Conservation (phyloP, 352 stramenopile genomes). For the Thraustochytrium striatum region DNA sequence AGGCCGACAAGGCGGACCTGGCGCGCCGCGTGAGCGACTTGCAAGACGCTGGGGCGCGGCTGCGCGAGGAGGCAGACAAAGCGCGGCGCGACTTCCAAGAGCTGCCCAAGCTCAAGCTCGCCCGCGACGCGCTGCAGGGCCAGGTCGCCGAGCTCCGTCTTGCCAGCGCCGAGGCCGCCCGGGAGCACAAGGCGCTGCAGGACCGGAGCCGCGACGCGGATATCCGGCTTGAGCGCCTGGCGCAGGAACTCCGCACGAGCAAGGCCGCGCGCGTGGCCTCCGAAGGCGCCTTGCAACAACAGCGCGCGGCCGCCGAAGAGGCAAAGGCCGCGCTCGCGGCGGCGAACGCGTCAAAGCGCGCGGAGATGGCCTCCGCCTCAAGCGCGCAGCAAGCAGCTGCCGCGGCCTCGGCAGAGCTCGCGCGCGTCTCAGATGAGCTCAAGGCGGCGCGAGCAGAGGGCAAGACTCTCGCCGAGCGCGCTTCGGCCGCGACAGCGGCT, state of each 20-base stretch:
- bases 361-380: background rate
- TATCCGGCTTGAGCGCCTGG: background rate
- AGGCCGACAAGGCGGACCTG: too few species aligned
- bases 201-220: too few species aligned
- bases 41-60: too few species aligned
- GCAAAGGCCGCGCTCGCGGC: background rate
- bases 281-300: slow-evolving; percentile 3
- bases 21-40: background rate
- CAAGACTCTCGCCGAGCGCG: background rate
- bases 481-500: background rate
- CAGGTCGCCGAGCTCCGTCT: background rate
- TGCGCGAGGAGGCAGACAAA: too few species aligned
- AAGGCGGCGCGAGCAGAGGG: background rate
- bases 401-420: background rate
- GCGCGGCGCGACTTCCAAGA: background rate
- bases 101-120: background rate
- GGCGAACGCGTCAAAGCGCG: background rate
- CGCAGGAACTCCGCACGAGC: background rate
- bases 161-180: background rate
- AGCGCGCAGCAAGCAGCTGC: background rate
- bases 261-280: background rate
- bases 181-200: background rate
- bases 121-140: background rate
- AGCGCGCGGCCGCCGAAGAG: background rate
- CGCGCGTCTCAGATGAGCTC: background rate